Conservation (phyloP, 805 yeast genomes). For the Millerozyma acaciae region DNA sequence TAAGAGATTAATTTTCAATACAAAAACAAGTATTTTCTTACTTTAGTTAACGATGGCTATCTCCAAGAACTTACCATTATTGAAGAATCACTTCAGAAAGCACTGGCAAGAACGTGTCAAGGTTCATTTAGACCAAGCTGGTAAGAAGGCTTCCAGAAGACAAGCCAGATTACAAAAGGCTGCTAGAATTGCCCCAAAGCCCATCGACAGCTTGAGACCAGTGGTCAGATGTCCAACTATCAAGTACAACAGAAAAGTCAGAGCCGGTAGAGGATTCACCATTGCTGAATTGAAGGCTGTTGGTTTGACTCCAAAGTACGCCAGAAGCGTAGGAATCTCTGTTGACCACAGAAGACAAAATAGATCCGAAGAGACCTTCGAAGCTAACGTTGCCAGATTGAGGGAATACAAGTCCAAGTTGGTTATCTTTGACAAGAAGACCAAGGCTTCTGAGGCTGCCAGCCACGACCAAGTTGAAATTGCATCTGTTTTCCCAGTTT, state of each 20-base stretch:
- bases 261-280: conserved; percentile 99
- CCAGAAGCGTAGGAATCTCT: conserved; percentile 97
- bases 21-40: no score
- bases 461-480: conserved; percentile 70
- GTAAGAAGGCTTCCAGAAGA: conserved; percentile 98
- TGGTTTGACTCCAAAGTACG: conserved; percentile 86
- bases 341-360: conserved; percentile 99
- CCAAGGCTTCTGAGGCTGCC: conserved; percentile 62
- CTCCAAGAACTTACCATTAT: conserved; percentile 97
- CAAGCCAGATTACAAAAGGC: conserved; percentile 90
- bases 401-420: conserved; percentile 94
- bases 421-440: conserved; percentile 92
- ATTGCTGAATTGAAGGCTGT: conserved; percentile 97
- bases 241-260: conserved; percentile 98
- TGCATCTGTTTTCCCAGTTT: conserved; percentile 88
- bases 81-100: conserved; percentile 99
- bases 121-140: conserved; percentile 99
- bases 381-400: conserved; percentile 92
- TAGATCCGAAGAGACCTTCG: conserved; percentile 94
- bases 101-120: conserved; percentile 99
- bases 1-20: no score
- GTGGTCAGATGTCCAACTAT: conserved; percentile 98
- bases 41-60: conserved; percentile 63
- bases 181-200: conserved; percentile 95
- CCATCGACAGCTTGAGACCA: conserved; percentile 94